Conservation (phyloP, 2,329 filamentous ascomycete species). For the Xylariaceae sp. region DNA sequence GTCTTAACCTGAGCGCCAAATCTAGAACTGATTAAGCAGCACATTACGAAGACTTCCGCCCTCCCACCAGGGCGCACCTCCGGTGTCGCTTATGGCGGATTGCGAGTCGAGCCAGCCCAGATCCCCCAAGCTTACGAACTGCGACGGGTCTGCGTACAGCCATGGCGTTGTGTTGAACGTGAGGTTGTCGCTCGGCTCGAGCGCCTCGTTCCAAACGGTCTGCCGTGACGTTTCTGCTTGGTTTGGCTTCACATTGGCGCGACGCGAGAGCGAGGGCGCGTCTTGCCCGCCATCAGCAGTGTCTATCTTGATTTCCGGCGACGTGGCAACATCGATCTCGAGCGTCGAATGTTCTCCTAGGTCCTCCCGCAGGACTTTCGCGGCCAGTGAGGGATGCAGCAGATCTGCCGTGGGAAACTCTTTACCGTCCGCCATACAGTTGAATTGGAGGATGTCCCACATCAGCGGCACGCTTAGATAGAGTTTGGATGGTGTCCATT, state of each 20-base stretch:
- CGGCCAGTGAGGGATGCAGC: conserved; percentile 14
- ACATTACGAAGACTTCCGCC: conserved; percentile 13
- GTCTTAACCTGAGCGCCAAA: not conserved
- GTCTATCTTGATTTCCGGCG: conserved; percentile 21
- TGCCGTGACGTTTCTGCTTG: conserved; percentile 16
- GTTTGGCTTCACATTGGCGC: conserved; percentile 14
- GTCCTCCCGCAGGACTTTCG: conserved; percentile 11
- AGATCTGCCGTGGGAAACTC: conserved; percentile 18
- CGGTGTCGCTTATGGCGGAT: conserved; percentile 13
- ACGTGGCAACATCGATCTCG: conserved; percentile 21
- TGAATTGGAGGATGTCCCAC: conserved; percentile 23
- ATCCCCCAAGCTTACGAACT: conserved; percentile 18
- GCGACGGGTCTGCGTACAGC: conserved; percentile 20
- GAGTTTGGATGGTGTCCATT: conserved; percentile 20
- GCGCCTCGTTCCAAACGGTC: conserved; percentile 14
- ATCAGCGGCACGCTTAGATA: conserved; percentile 22
- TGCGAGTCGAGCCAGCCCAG: conserved; percentile 20
- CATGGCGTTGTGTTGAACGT: conserved; percentile 22
- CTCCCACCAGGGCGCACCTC: conserved; percentile 18
- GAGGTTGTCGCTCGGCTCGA: conserved; percentile 20
- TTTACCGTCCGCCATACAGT: conserved; percentile 17
- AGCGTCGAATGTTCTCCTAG: conserved; percentile 17
- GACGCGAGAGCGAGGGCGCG: conserved; percentile 17
- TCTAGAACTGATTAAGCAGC: conserved; percentile 20
- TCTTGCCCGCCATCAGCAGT: conserved; percentile 21